Base-by-base conservation (phyloP, 164 flowering plant species). In the Vitis vinifera region DNA sequence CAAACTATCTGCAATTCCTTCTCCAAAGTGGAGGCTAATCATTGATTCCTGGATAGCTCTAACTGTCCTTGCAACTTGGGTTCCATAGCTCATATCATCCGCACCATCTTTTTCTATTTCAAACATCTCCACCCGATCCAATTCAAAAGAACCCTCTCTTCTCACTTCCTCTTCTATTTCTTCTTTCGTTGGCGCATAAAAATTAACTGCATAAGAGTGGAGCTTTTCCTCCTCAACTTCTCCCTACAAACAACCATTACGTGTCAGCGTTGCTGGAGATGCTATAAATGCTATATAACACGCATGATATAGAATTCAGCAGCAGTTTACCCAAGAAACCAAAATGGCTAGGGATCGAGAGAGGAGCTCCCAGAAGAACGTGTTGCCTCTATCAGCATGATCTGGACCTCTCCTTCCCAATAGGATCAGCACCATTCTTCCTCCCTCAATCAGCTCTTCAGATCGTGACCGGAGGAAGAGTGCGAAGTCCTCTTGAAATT, bases 1-100 rank as follows among this genome's bases (percentile, higher is more conserved):
- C 70, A 94, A 71, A n/a, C 30, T 8, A 69, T 94, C 93, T 19
- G 87, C 16, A 29, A 89, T 85, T 49, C 49, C 81, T 55, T 83
- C 87, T 4, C 97, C 96, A 60, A 94, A 94, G 61, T 94, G 97
- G 63, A 82, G 77, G 27, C 67, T 11, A 1, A 94, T 71, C 89
- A 88, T 81, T 1, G 94, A 80, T 70, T 90, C 97, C 66, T 91
- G 97, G 59, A 94, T 83, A 0, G 96, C 90, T 70, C 97, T 86
- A 6, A 91, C 89, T 0, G 93, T 73, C 79, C 13, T 87, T 0
- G 97, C 91, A 7, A 89, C 85, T 0, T 31, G 74, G 17, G 55
- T 69, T 11, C 97, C 97, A 51, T 86, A 78, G 75, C 82, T 83
- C 37, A n/a, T 29, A 2, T 62, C 78, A 1, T 67, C 58, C 5